Base-by-base conservation (phyloP, 2,329 filamentous ascomycete genomes). In the Zasmidium angulare region DNA sequence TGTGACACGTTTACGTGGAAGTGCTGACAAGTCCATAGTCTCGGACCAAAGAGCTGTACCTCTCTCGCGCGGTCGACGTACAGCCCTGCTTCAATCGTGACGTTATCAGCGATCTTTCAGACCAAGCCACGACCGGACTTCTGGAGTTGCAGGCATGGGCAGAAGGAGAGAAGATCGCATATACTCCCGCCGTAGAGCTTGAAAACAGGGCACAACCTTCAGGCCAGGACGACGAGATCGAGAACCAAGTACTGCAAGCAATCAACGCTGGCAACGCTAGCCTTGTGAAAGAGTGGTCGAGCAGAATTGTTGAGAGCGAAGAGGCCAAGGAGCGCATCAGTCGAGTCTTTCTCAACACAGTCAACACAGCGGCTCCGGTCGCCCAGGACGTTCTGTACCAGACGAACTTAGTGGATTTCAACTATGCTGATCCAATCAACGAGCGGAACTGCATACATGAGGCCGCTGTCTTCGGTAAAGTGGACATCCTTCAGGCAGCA, bases 41-140 rank as follows among this genome's bases (percentile, higher is more conserved):
- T 53, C 93, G 93, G 75, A 97, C 95, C 60, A 99, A 99, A 76
- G 95, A 98, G 78, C 84, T 98, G 46, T 99, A 98, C 73, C 86
- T 99, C 36, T 96, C 96, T 10, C 85, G 95, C 61, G 95, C 95
- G 9, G 93, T 99, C 63, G 95, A 99, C 75, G 93, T 98, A 7
- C 95, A 98, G 71, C 95, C 95, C 6, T 98, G 96, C 76, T 99
- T 98, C 83, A 98, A 99, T 76, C 88, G 93, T 49, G 91, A 96
- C 66, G 92, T 98, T 68, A 96, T 99, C 71, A 96, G 93, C 76
- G 93, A 96, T 71, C 84, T 99, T 11, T 97, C 95, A 3, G 95
- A 99, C 67, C 92, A 96, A 78, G 95, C 95, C 9, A 98, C 95
- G 0, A 97, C 92, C n/a, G 96, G 92, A 68, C 80, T 96, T 40